Base-by-base conservation (phyloP, 73 alveolate genomes). In the Breviolum minutum region DNA sequence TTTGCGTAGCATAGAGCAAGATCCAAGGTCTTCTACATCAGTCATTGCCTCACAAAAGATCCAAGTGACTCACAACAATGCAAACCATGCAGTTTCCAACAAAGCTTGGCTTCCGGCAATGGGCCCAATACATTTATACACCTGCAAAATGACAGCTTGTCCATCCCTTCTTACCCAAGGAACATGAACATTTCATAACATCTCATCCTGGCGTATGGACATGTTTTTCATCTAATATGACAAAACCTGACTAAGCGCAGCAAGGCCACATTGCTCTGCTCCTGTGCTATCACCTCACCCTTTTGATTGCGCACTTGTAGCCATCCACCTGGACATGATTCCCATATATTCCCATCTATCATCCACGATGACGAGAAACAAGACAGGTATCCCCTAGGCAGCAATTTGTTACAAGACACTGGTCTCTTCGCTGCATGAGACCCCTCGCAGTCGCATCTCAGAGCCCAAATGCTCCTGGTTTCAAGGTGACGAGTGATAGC, bases 361-460 rank as follows among this genome's bases (percentile, higher is more conserved):
- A 71, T 27, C 81, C 26, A 24, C 1, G 24, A 13, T 27, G 16
- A 71, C 11, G n/a, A 24, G 32, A 24, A 8, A 71, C n/a, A 13
- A 71, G 32, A 8, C 26, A 8, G 1, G n/a, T 24, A 8, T 6
- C 19, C 81, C 30, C 29, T 13, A 5, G 29, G 29, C 26, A 40
- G 54, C 54, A 40, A 40, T 40, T 40, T 40, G 54, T 40, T 40
- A 40, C 54, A 19, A n/a, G 82, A 54, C 81, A 63, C 95, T 87
- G 81, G 40, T 64, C 81, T 87, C 95, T 17, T 87, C 95, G 95
- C 68, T 69, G 30, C 95, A 87, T 19, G 95, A 64, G 81, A 87
- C 95, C 63, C 95, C 95, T 13, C 95, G 95, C 16, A 87, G 95
- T 13, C 95, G 81, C 80, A 29, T 22, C 63, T 87, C 95, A 24